These are phyloP conservation scores for Magnusiomyces fungicola DNA, from an alignment of 1,139 yeast species.

Conservation along the genomic window DNA sequence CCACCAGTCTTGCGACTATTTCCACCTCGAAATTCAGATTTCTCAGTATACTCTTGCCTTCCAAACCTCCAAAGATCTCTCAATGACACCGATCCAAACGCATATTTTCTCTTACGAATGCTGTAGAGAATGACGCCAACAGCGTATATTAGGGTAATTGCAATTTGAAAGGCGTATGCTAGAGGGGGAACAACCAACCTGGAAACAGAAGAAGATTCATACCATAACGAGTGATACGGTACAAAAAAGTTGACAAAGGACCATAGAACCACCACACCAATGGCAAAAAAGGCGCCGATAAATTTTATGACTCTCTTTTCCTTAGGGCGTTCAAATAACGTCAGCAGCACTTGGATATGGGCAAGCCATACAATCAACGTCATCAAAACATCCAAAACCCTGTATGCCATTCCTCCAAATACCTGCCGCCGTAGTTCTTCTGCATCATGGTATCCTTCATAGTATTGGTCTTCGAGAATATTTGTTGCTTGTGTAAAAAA, in stretches of 20 bases:
- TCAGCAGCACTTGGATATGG: conserved; percentile 69
- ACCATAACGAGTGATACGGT: conserved; percentile 37
- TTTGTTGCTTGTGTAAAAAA: conserved; percentile 25
- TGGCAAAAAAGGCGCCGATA: conserved; percentile 51
- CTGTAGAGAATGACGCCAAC: conserved; percentile 57
- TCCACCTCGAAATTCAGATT: background rate
- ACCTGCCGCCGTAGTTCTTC: conserved; percentile 46
- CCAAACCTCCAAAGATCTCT: too few species aligned
- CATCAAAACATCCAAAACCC: conserved; percentile 55
- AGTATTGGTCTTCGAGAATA: conserved; percentile 35
- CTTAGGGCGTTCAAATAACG: conserved; percentile 59
- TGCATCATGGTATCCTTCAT: conserved; percentile 46
- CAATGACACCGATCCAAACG: conserved; percentile 23
- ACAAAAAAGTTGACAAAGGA: conserved; percentile 18
- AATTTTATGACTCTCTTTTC: conserved; percentile 60
- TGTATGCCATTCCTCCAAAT: conserved; percentile 44
- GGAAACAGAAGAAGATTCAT: conserved; percentile 17
- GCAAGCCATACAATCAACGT: conserved; percentile 60
- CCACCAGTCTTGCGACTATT: background rate
- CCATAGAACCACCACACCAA: conserved; percentile 30
- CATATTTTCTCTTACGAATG: conserved; percentile 47
- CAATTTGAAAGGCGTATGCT: conserved; percentile 65
- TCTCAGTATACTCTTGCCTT: background rate
- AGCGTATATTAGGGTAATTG: conserved; percentile 65
- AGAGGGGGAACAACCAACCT: conserved; percentile 56